A percentile compares a stretch with the other conserved stretches of the same genome.
Evolutionary conservation across 768 basidiomycete species (phyloP).

Genomic region (Nidularia sp.): DNA sequence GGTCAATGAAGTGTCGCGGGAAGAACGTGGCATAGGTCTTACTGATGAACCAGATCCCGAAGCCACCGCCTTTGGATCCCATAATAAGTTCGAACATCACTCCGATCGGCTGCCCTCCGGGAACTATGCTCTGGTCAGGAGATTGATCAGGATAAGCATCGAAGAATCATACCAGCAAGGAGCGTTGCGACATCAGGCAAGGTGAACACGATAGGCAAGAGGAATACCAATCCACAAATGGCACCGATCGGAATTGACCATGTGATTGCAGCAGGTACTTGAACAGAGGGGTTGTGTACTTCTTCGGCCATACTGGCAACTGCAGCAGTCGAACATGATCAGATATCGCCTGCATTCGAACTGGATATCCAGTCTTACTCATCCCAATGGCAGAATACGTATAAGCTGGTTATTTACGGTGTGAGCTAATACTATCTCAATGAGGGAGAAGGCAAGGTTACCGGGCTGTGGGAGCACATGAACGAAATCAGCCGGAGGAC

Average conservation of each 20-base stretch:
- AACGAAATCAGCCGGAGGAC: background rate
- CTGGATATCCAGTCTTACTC: constrained; percentile 29
- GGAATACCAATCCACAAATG: constrained; percentile 46
- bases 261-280: constrained; percentile 52
- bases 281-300: constrained; percentile 50
- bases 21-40: constrained; percentile 5
- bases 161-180: constrained; percentile 36
- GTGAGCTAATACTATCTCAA: background rate
- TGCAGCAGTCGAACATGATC: constrained; percentile 11
- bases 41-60: constrained; percentile 53
- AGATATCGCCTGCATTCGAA: background rate
- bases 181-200: constrained; percentile 53
- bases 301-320: constrained; percentile 69
- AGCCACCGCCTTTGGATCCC: constrained; percentile 57
- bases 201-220: constrained; percentile 64
- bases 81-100: constrained; percentile 60
- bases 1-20: no score
- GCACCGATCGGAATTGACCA: constrained; percentile 51
- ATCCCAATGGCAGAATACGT: constrained; percentile 59
- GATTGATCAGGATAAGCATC: constrained; percentile 3
- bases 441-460: background rate
- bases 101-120: constrained; percentile 60
- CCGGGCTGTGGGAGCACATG: background rate
- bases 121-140: constrained; percentile 24
- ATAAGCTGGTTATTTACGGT: constrained; percentile 30